phyloP scores from a whole-genome alignment of 306 rosid species.

The Inga leiocalycina region DNA sequence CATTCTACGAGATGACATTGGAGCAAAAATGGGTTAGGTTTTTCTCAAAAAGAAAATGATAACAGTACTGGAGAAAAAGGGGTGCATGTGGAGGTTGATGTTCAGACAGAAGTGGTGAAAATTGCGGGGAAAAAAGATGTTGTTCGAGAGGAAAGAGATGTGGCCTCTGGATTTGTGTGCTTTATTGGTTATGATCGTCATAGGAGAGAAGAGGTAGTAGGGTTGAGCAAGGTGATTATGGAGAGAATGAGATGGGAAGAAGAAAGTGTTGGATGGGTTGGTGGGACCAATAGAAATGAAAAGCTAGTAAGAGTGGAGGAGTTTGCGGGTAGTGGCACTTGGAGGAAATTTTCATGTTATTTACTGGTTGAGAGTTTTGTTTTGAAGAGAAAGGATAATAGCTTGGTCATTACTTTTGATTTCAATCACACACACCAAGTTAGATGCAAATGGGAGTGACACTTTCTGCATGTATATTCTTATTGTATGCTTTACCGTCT shows the following conservation, averaged over 20 bases:
- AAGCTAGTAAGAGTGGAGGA: conserved; percentile 38
- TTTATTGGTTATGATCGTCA: conserved; percentile 40
- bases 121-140: conserved; percentile 31
- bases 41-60: conserved; percentile 18
- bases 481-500: not conserved
- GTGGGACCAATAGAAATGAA: not conserved
- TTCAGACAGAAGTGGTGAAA: conserved; percentile 19
- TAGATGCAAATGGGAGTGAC: conserved; percentile 58
- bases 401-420: conserved; percentile 43
- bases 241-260: conserved; percentile 51
- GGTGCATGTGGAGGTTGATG: conserved; percentile 38
- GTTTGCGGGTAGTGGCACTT: conserved; percentile 36
- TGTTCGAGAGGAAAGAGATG: not conserved
- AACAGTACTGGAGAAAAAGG: not conserved
- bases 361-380: conserved; percentile 57
- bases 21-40: conserved; percentile 56
- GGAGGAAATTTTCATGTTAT: conserved; percentile 56
- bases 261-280: conserved; percentile 34
- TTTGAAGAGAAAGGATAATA: conserved; percentile 50
- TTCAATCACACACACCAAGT: conserved; percentile 58
- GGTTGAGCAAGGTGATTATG: conserved; percentile 42
- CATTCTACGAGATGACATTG: conserved; percentile 52
- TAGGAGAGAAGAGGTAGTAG: conserved; percentile 25
- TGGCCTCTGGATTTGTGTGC: conserved; percentile 13
- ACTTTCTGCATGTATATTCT: not conserved